A percentile compares a stretch with the other conserved stretches of the same genome.
Evolutionary conservation across 306 rosid species (phyloP).

Genomic region (Vigna nakashimae): DNA sequence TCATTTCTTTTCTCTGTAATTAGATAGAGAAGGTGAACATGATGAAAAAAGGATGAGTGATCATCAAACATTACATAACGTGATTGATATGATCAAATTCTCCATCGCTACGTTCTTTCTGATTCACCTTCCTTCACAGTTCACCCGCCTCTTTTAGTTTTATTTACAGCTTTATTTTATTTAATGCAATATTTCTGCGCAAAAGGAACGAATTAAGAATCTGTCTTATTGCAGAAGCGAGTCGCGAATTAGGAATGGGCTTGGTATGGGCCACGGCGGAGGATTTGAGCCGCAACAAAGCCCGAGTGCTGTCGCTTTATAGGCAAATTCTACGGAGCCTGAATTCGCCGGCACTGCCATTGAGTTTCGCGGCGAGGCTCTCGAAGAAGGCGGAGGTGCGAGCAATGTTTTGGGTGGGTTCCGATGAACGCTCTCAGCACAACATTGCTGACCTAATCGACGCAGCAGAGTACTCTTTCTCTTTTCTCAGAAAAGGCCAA

Average conservation of each 20-base stretch:
- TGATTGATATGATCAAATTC: not conserved
- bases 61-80: not conserved
- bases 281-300: conserved; percentile 70
- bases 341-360: conserved; percentile 71
- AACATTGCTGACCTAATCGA: conserved; percentile 81
- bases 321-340: conserved; percentile 79
- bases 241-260: conserved; percentile 68
- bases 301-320: conserved; percentile 68
- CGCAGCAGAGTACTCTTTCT: conserved; percentile 80
- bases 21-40: not conserved
- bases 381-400: conserved; percentile 74
- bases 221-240: conserved; percentile 2
- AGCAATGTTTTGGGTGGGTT: conserved; percentile 75
- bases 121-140: not conserved
- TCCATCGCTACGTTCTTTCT: conserved; percentile 26
- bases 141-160: not conserved
- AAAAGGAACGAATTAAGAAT: no score
- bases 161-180: not conserved
- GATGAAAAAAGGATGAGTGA: conserved; percentile 3
- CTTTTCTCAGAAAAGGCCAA: conserved; percentile 71
- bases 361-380: conserved; percentile 67
- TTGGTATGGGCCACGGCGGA: conserved; percentile 86
- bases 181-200: no score
- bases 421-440: conserved; percentile 80
- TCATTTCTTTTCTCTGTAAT: not conserved